Conservation (phyloP, 352 stramenopile genomes). For the Lagenidium sp. region DNA sequence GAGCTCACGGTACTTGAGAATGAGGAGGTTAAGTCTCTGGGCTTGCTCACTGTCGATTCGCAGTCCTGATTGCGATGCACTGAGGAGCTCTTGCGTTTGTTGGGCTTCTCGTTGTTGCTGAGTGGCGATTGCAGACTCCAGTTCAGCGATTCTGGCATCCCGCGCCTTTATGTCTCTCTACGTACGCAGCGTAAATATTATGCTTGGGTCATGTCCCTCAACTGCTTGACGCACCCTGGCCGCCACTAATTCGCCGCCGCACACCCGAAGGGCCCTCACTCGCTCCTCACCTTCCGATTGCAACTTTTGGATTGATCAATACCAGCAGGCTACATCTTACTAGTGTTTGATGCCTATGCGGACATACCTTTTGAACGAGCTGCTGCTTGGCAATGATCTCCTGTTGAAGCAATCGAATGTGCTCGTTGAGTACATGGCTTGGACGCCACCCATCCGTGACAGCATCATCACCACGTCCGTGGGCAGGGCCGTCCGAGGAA, state of each 20-base stretch:
- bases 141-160: constrained; percentile 27
- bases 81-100: constrained; percentile 26
- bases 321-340: too few relatives aligned
- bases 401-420: constrained; percentile 36
- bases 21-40: constrained; percentile 45
- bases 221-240: constrained; percentile 40
- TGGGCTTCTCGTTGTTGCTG: constrained; percentile 27
- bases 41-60: constrained; percentile 10
- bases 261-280: constrained; percentile 43
- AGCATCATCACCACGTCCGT: neutral
- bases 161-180: constrained; percentile 42
- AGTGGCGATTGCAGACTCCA: constrained; percentile 20
- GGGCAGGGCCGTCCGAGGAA: neutral
- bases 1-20: constrained; percentile 59
- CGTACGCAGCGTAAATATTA: too few relatives aligned
- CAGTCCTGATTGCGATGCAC: neutral
- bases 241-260: constrained; percentile 48
- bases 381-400: constrained; percentile 36
- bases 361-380: constrained; percentile 10
- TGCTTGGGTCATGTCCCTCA: too few relatives aligned
- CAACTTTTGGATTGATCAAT: too few relatives aligned
- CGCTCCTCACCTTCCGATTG: constrained; percentile 46
- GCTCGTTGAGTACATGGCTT: constrained; percentile 20
- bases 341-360: too few relatives aligned
- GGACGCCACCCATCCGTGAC: neutral